These are phyloP conservation scores for Phytophthora sp. DNA, from an alignment of 352 stramenopile species.

Conservation along the genomic window DNA sequence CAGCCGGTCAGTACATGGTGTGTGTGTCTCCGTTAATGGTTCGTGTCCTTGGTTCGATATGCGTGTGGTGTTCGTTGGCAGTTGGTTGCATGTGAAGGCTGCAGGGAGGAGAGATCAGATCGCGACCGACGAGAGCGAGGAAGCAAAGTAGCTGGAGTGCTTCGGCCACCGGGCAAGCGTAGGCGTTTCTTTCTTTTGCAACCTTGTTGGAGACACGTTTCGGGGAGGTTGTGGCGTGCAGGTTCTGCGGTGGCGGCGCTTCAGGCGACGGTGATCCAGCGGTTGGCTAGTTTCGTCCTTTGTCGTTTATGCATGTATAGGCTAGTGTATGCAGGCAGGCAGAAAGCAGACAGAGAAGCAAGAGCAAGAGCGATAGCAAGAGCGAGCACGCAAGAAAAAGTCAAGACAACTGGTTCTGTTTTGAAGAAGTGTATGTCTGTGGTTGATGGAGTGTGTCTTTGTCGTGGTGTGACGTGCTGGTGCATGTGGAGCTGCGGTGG, in stretches of 20 bases:
- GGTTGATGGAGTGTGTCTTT: neutral
- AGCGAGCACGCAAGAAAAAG: neutral
- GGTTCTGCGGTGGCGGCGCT: neutral
- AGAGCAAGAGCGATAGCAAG: neutral
- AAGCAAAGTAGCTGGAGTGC: neutral
- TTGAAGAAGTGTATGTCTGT: neutral
- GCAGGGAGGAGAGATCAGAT: neutral
- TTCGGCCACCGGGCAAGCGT: constrained; percentile 2
- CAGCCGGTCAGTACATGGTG: neutral
- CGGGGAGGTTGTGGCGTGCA: constrained; percentile 29
- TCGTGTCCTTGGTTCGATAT: neutral
- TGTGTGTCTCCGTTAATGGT: neutral
- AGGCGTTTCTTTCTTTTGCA: constrained; percentile 1
- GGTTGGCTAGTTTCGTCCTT: neutral
- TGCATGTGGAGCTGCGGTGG: neutral
- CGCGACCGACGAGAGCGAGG: neutral
- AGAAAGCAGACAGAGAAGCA: neutral
- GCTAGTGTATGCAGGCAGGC: neutral
- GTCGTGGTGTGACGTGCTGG: neutral
- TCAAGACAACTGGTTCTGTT: neutral
- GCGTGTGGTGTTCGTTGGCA: neutral
- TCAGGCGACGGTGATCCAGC: neutral
- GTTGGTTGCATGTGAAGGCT: neutral
- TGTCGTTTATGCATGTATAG: neutral
- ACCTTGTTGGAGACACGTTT: neutral